A percentile compares a stretch with the other conserved stretches of the same genome.
Evolutionary conservation across 1,284 basidiomycete genomes (phyloP).

Genomic region (Sphaerobolus stellatus): DNA sequence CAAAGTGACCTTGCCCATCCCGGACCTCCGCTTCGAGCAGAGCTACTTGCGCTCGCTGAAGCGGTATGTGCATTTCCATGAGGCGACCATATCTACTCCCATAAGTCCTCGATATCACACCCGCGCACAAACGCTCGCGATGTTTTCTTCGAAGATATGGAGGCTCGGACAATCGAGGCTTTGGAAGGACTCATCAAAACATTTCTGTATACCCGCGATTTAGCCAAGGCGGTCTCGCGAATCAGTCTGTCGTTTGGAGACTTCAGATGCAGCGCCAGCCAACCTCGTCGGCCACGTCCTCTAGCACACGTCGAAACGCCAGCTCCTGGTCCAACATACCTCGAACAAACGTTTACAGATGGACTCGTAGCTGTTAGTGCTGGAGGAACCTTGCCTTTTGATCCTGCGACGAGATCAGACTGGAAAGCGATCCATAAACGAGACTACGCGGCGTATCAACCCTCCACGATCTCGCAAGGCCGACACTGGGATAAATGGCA

Average conservation of each 20-base stretch:
- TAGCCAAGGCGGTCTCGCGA: constrained; percentile 12
- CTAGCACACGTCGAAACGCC: neutral
- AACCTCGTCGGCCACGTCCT: constrained; percentile 11
- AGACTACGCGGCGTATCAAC: constrained; percentile 2
- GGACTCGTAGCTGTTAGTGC: too few relatives aligned
- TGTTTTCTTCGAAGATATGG: constrained; percentile 17
- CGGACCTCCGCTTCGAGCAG: constrained; percentile 72
- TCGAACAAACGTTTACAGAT: too few relatives aligned
- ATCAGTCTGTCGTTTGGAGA: constrained; percentile 16
- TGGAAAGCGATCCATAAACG: constrained; percentile 4
- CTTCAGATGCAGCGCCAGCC: constrained; percentile 16
- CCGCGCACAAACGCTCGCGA: constrained; percentile 16
- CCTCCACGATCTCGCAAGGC: constrained; percentile 13
- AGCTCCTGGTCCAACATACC: too few relatives aligned
- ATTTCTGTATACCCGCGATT: constrained; percentile 5
- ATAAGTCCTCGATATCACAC: constrained; percentile 8
- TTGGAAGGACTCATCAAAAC: constrained; percentile 11
- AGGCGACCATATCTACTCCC: constrained; percentile 4
- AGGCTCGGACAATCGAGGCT: constrained; percentile 14
- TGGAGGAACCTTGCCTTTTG: neutral
- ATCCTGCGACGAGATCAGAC: neutral
- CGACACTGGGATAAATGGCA: constrained; percentile 16
- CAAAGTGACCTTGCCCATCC: too few relatives aligned
- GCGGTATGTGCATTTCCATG: constrained; percentile 8
- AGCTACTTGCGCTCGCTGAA: constrained; percentile 55